A percentile compares a stretch with the other conserved stretches of the same genome.
These are phyloP conservation scores for Mycena capillaripes DNA, from an alignment of 768 basidiomycete species.

Conservation along the genomic window DNA sequence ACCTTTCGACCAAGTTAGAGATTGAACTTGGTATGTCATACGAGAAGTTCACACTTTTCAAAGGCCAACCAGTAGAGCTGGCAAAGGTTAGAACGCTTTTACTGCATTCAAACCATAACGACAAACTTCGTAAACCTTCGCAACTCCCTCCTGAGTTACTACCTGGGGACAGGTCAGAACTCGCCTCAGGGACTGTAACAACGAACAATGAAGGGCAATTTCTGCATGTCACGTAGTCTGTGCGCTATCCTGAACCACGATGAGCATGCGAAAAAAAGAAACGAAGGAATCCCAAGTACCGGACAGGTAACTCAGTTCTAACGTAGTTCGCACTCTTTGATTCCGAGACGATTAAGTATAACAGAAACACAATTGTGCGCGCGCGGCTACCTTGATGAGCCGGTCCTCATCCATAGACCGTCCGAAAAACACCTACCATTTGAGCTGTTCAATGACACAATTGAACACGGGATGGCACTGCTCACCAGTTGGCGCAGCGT, in stretches of 20 bases:
- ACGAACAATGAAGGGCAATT: slow-evolving; percentile 82
- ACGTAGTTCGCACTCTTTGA: slow-evolving; percentile 90
- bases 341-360: background rate
- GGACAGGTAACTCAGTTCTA: slow-evolving; percentile 88
- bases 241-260: slow-evolving; percentile 70
- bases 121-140: slow-evolving; percentile 86
- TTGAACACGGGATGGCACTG: background rate
- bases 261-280: background rate
- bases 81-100: slow-evolving; percentile 12
- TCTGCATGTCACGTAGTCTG: slow-evolving; percentile 88
- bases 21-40: background rate
- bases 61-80: slow-evolving; percentile 92
- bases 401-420: slow-evolving; percentile 85
- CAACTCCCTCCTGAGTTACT: slow-evolving; percentile 89
- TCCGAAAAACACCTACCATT: slow-evolving; percentile 83
- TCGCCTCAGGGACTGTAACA: background rate
- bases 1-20: slow-evolving; percentile 55
- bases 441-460: background rate
- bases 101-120: slow-evolving; percentile 40
- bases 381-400: slow-evolving; percentile 76
- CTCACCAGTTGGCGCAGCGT: slow-evolving; percentile 85
- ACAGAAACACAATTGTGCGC: background rate
- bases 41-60: slow-evolving; percentile 69
- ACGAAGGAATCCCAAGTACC: slow-evolving; percentile 43
- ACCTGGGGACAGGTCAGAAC: slow-evolving; percentile 19